Evolutionary conservation across 257 asterid genomes (phyloP).

Genomic region (Ballota nigra): DNA sequence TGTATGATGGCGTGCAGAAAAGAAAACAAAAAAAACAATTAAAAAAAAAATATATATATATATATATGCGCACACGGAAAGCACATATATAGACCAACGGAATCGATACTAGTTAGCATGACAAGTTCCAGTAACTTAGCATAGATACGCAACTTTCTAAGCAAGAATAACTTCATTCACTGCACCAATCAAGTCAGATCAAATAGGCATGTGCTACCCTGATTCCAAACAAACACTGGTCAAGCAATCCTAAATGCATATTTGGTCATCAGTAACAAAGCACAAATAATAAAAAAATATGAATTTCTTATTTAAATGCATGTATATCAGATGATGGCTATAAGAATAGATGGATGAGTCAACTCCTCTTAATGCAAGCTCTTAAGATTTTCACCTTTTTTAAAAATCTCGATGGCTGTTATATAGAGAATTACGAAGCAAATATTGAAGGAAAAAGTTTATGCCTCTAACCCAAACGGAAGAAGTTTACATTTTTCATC

Average conservation of each 20-base stretch:
- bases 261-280: background rate
- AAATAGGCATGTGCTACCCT: background rate
- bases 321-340: background rate
- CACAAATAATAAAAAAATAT: background rate
- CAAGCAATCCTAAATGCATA: background rate
- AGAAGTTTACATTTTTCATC: background rate
- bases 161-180: background rate
- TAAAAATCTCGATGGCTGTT: background rate
- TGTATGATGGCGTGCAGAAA: constrained; percentile 6
- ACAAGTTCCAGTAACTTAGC: background rate
- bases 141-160: background rate
- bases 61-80: background rate
- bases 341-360: background rate
- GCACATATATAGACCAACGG: background rate
- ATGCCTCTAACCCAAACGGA: background rate
- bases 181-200: background rate
- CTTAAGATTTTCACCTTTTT: background rate
- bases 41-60: no score
- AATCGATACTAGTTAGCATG: constrained; percentile 7
- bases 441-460: background rate
- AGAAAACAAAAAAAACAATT: no score
- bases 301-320: background rate
- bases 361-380: background rate
- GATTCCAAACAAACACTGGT: background rate
- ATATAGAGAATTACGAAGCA: background rate